Percentiles rank a stretch among this genome's conserved stretches.
Conservation (phyloP, 2,329 filamentous ascomycete genomes). For the Bipolaris gigantea region DNA sequence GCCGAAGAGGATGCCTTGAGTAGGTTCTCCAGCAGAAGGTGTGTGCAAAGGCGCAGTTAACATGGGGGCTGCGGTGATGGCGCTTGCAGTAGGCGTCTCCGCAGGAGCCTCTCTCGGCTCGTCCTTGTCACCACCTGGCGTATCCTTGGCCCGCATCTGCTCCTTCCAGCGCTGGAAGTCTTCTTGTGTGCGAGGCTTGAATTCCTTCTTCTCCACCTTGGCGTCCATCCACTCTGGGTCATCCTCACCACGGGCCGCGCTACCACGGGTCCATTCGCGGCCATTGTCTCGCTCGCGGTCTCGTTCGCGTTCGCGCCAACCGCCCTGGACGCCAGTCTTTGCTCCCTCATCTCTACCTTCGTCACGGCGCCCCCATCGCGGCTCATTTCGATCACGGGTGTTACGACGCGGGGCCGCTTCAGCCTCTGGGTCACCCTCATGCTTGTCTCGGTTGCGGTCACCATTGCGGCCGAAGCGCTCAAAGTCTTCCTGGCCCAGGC, state of each 20-base stretch:
- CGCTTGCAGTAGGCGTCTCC: slow-evolving; percentile 24
- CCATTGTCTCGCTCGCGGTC: slow-evolving; percentile 46
- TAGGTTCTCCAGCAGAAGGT: slow-evolving; percentile 65
- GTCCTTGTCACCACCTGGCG: slow-evolving; percentile 51
- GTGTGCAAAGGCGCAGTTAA: slow-evolving; percentile 55
- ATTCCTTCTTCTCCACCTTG: slow-evolving; percentile 66
- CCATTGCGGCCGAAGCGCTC: slow-evolving; percentile 65
- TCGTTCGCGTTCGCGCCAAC: slow-evolving; percentile 58
- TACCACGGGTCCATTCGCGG: slow-evolving; percentile 58
- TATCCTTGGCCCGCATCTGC: slow-evolving; percentile 72
- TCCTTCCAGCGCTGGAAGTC: slow-evolving; percentile 97
- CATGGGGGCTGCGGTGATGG: slow-evolving; percentile 27
- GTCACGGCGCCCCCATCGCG: slow-evolving; percentile 70
- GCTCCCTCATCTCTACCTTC: slow-evolving; percentile 54
- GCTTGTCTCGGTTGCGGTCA: slow-evolving; percentile 57
- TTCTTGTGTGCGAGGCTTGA: slow-evolving; percentile 76
- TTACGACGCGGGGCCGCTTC: slow-evolving; percentile 61
- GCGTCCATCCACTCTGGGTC: slow-evolving; percentile 89
- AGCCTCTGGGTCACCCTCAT: slow-evolving; percentile 41
- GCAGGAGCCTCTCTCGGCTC: slow-evolving; percentile 36
- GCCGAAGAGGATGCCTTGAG: slow-evolving; percentile 78
- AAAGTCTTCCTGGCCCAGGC: slow-evolving; percentile 70
- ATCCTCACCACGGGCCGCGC: slow-evolving; percentile 57
- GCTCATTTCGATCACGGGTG: slow-evolving; percentile 67
- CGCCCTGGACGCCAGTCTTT: slow-evolving; percentile 50